These are phyloP conservation scores for Scutellaria barbata DNA, from an alignment of 257 asterid species.

Conservation along the genomic window DNA sequence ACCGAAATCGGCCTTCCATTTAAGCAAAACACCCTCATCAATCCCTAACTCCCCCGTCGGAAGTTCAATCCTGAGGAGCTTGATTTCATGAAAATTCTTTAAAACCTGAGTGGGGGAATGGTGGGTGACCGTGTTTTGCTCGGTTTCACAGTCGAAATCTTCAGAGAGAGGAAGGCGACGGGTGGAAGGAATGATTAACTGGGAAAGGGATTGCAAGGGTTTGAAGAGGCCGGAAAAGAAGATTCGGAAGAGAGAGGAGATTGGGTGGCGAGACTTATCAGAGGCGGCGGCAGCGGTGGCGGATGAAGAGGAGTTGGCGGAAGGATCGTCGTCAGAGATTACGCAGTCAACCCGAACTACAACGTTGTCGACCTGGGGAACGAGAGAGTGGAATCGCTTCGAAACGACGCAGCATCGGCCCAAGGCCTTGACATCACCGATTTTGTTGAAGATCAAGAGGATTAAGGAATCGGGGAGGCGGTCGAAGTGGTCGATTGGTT, in stretches of 20 bases:
- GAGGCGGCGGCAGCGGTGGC: conserved; percentile 38
- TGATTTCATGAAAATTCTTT: conserved; percentile 72
- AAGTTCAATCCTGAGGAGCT: conserved; percentile 68
- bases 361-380: conserved; percentile 77
- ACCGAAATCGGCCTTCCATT: conserved; percentile 85
- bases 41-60: conserved; percentile 84
- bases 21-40: conserved; percentile 73
- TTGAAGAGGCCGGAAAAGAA: conserved; percentile 56
- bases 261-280: conserved; percentile 54
- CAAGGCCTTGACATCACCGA: conserved; percentile 78
- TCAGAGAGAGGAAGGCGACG: conserved; percentile 36
- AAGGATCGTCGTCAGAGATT: conserved; percentile 72
- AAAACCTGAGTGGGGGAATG: conserved; percentile 84
- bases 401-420: conserved; percentile 83
- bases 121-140: conserved; percentile 66
- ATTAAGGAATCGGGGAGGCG: conserved; percentile 66
- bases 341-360: conserved; percentile 87
- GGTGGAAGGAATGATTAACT: conserved; percentile 52
- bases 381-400: conserved; percentile 62
- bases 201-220: conserved; percentile 65
- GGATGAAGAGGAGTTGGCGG: conserved; percentile 38
- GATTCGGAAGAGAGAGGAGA: conserved; percentile 59
- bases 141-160: conserved; percentile 47
- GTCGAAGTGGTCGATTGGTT: conserved; percentile 71
- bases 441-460: conserved; percentile 71